These are phyloP conservation scores for Sordariomycetes sp. DNA, from an alignment of 2,329 filamentous ascomycete species.

Conservation along the genomic window DNA sequence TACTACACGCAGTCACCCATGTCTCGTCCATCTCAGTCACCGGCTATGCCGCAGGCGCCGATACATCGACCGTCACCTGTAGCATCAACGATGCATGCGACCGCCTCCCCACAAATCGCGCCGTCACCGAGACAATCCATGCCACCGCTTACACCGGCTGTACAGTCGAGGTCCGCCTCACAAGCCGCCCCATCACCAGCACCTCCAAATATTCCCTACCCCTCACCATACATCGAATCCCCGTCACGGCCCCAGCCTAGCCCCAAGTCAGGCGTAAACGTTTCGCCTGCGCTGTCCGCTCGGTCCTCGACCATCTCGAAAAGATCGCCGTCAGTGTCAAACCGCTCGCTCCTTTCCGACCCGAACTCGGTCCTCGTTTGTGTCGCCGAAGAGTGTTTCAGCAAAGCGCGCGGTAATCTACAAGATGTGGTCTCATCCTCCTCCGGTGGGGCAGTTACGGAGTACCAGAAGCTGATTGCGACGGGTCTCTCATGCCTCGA, in stretches of 20 bases:
- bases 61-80: neutral
- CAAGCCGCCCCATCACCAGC: conserved; percentile 4
- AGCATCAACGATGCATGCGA: neutral
- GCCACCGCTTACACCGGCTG: neutral
- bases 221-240: neutral
- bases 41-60: neutral
- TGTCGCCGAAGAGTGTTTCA: conserved; percentile 66
- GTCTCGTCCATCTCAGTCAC: neutral
- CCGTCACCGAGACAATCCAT: neutral
- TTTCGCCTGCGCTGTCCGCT: conserved; percentile 25
- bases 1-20: conserved; percentile 7
- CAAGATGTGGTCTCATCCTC: conserved; percentile 35
- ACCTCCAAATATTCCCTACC: conserved; percentile 9
- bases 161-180: neutral
- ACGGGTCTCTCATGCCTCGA: conserved; percentile 63
- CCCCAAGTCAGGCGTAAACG: conserved; percentile 23
- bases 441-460: conserved; percentile 28
- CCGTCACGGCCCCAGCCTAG: conserved; percentile 18
- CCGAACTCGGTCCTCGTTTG: conserved; percentile 49
- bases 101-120: neutral
- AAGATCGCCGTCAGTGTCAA: conserved; percentile 25
- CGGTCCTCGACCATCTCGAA: conserved; percentile 26
- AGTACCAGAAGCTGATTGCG: conserved; percentile 60
- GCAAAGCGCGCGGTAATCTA: conserved; percentile 38
- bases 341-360: conserved; percentile 29